phyloP scores from a whole-genome alignment of 139 green algal species.

The Chlamydomonas applanata region DNA sequence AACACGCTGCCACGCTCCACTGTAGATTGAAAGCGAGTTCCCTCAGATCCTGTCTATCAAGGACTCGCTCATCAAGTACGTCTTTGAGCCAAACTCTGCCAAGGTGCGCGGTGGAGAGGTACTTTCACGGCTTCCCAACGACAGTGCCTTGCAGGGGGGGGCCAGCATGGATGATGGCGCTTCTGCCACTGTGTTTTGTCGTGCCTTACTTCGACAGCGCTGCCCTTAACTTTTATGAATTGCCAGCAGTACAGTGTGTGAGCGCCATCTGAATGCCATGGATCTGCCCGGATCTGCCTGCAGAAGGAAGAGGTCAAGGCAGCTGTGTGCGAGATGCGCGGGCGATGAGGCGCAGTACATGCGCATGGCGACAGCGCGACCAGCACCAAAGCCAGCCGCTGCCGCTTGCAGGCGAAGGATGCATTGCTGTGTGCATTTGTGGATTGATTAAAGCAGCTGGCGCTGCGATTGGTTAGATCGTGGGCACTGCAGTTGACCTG shows the following conservation, averaged over 20 bases:
- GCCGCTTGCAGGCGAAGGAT: no score
- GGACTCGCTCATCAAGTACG: constrained; percentile 92
- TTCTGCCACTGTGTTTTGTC: background rate
- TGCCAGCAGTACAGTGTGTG: no score
- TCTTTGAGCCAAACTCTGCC: constrained; percentile 71
- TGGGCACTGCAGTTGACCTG: no score
- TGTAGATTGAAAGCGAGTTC: constrained; percentile 85
- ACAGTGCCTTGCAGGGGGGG: no score
- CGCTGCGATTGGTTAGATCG: no score
- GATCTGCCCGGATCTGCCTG: no score
- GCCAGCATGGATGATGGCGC: no score
- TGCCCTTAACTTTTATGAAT: background rate
- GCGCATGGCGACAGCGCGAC: no score
- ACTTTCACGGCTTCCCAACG: background rate
- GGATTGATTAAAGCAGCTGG: no score
- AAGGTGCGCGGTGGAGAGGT: constrained; percentile 55
- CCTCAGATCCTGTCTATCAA: constrained; percentile 86
- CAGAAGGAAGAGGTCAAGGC: constrained; percentile 59
- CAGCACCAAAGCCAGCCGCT: no score
- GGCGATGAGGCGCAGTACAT: background rate
- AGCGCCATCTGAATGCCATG: no score
- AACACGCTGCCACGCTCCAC: no score
- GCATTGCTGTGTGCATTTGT: background rate
- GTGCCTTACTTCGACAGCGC: background rate
- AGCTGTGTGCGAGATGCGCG: constrained; percentile 44